These are phyloP conservation scores for Bidens hawaiensis DNA, from an alignment of 140 eudicot species.

Conservation along the genomic window DNA sequence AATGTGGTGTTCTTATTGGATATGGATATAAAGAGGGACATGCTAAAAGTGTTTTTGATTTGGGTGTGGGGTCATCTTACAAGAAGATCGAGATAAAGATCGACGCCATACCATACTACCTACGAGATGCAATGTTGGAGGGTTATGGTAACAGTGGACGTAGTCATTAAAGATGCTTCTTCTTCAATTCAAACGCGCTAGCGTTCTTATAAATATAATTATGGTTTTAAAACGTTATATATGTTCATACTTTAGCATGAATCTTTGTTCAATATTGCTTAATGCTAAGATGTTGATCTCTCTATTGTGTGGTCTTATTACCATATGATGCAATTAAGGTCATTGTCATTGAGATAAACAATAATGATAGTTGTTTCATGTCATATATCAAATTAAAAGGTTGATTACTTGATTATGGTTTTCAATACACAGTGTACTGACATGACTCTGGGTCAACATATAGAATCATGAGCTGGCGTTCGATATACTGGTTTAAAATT, in stretches of 20 bases:
- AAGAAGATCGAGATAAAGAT: constrained; percentile 21
- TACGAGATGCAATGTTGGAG: neutral
- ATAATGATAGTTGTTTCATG: no score
- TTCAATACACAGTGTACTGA: no score
- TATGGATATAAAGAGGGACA: constrained; percentile 41
- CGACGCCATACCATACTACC: constrained; percentile 11
- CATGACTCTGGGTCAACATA: no score
- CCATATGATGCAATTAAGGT: no score
- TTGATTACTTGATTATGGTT: no score
- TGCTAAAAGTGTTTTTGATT: constrained; percentile 44
- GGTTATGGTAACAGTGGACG: neutral
- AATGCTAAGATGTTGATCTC: no score
- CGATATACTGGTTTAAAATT: no score
- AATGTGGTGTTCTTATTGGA: constrained; percentile 55
- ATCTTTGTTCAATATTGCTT: neutral
- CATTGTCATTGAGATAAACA: no score
- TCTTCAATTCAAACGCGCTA: neutral
- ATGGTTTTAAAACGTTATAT: neutral
- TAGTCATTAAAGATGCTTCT: neutral
- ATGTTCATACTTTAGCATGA: neutral
- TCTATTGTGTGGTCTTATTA: no score
- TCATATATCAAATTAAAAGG: no score
- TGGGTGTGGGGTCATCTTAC: constrained; percentile 15
- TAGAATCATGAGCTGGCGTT: no score
- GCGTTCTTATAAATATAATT: neutral